Evolutionary conservation across 2,329 filamentous ascomycete genomes (phyloP), one percentile per base, ranked within the genome.

Genomic region (Plenodomus lindquistii): DNA sequence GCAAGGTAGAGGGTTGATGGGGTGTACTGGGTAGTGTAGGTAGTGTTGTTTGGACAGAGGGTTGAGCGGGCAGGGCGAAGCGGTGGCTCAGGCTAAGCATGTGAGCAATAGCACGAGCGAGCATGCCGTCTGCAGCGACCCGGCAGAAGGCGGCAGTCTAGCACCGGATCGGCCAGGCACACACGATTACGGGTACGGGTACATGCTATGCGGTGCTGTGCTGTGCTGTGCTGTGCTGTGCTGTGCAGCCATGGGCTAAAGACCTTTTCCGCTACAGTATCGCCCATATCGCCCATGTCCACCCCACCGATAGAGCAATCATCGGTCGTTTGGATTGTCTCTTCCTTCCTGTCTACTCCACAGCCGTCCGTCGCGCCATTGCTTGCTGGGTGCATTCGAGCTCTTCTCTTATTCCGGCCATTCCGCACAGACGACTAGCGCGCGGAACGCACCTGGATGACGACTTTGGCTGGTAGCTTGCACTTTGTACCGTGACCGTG

Each of bases 391-490:
- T 37, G n/a, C n/a, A n/a, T n/a, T n/a, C n/a, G n/a, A n/a, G n/a
- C n/a, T n/a, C 27, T 27, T 37, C 37, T 17, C 29, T 36, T 17
- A 15, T 42, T 43, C 50, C 50, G 50, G 40, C 13, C 40, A 37
- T 44, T 46, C 55, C 50, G 55, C 50, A 24, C 36, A 40, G 17
- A 31, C 40, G 38, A 20, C 39, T 51, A 49, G 44, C 48, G 54
- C 54, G 54, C 48, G 54, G 54, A 13, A 24, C 10, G 27, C 27
- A 31, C 15, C 22, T 24, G 22, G 6, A 63, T 65, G 62, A 63
- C 59, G 60, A 51, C 41, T 42, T 53, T 50, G 41, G 37, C 47
- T 48, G 42, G 46, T 47, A 50, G 38, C 45, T n/a, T n/a, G n/a
- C n/a, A n/a, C n/a, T 36, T 40, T 36, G 21, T 46, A 38, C 44